A percentile compares a stretch with the other conserved stretches of the same genome.
Conservation (phyloP, 129 eudicot genomes). For the Lonicera japonica region DNA sequence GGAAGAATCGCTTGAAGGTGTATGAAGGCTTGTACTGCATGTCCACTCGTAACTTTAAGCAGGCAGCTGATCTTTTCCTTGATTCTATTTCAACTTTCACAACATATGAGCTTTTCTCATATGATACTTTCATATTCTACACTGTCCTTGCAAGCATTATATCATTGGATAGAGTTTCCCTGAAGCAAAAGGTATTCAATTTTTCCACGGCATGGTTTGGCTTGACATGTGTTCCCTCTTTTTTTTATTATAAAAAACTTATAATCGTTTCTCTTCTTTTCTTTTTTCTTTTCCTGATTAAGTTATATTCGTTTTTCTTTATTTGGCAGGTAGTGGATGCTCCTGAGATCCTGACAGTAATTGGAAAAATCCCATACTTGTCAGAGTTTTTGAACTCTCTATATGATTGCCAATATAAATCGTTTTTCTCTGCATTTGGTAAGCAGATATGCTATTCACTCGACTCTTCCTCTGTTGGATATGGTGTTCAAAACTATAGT, state of each 20-base stretch:
- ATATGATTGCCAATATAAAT: slow-evolving; percentile 52
- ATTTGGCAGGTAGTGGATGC: slow-evolving; percentile 68
- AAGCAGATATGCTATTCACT: slow-evolving; percentile 13
- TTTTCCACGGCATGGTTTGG: background rate
- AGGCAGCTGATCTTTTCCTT: slow-evolving; percentile 84
- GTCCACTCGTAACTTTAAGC: slow-evolving; percentile 90
- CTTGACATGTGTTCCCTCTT: background rate
- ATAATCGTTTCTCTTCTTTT: background rate
- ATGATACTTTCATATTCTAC: slow-evolving; percentile 91
- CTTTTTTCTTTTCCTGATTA: too few species aligned
- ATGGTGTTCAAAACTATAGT: too few species aligned
- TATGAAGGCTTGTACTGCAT: slow-evolving; percentile 93
- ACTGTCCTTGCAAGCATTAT: slow-evolving; percentile 91
- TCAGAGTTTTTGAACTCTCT: slow-evolving; percentile 70
- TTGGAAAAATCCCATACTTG: slow-evolving; percentile 62
- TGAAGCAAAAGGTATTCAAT: slow-evolving; percentile 79
- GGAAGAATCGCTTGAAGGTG: slow-evolving; percentile 92
- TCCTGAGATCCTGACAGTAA: slow-evolving; percentile 70
- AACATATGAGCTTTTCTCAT: slow-evolving; percentile 86
- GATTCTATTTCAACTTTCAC: slow-evolving; percentile 97
- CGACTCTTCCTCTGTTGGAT: too few species aligned
- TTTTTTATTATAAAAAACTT: too few species aligned
- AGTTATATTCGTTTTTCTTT: background rate
- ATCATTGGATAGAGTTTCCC: slow-evolving; percentile 80
- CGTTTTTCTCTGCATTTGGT: slow-evolving; percentile 71